Conservation (phyloP, 345 rosid species). For the Murraya koenigii region DNA sequence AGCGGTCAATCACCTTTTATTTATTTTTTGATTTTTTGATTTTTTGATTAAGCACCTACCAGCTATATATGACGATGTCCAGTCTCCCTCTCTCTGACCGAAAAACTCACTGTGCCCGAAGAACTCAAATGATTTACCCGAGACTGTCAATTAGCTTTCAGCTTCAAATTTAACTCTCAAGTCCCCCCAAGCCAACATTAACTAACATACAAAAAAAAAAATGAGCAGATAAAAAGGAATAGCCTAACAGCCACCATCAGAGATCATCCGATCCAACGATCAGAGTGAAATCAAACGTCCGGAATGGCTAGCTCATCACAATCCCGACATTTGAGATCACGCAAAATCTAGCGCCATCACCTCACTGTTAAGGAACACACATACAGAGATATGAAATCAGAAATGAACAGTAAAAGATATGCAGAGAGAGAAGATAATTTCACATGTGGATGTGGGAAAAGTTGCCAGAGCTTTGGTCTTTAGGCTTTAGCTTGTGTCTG, state of each 20-base stretch:
- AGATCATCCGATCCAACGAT: conserved; percentile 23
- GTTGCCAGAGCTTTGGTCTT: conserved; percentile 21
- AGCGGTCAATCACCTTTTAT: conserved; percentile 66
- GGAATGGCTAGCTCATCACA: background rate
- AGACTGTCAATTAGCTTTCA: conserved; percentile 8
- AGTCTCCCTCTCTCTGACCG: conserved; percentile 35
- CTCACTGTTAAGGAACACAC: conserved; percentile 2
- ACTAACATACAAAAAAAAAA: background rate
- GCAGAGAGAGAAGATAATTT: background rate
- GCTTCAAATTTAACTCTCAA: background rate
- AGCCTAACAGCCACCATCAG: conserved; percentile 4
- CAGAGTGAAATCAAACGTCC: conserved; percentile 20
- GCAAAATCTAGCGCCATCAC: conserved; percentile 4
- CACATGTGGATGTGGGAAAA: background rate
- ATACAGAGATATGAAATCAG: conserved; percentile 2
- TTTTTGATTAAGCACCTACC: conserved; percentile 37
- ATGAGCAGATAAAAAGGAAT: background rate
- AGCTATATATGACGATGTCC: conserved; percentile 33
- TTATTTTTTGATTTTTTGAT: conserved; percentile 6
- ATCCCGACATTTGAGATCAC: conserved; percentile 4
- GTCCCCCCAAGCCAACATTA: too few relatives aligned
- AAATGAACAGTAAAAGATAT: background rate
- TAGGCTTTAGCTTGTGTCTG: too few relatives aligned
- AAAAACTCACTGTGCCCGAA: conserved; percentile 44
- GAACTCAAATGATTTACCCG: conserved; percentile 51